A percentile compares a stretch with the other conserved stretches of the same genome.
These are phyloP conservation scores for Coemansia sp. DNA, from an alignment of 192 early-diverging fungal genomes.

Conservation along the genomic window DNA sequence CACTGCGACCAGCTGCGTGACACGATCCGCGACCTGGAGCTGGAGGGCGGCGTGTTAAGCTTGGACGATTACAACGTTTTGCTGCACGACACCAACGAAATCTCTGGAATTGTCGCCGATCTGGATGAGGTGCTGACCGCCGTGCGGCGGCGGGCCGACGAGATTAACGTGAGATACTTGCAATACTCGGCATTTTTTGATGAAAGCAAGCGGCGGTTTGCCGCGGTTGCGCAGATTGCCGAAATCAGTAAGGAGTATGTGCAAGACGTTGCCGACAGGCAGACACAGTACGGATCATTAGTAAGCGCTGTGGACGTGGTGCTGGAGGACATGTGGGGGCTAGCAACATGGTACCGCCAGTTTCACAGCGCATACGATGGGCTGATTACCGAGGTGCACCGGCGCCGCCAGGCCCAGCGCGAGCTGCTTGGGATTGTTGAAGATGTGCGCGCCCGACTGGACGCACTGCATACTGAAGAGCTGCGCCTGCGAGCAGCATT, in stretches of 20 bases:
- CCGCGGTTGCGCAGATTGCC: constrained; percentile 18
- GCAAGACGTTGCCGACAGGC: constrained; percentile 3
- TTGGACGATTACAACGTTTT: constrained; percentile 47
- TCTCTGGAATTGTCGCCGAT: constrained; percentile 39
- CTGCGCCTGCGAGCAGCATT: constrained; percentile 27
- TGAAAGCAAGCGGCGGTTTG: constrained; percentile 24
- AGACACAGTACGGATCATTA: constrained; percentile 16
- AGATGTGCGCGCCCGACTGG: constrained; percentile 40
- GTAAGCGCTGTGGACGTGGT: constrained; percentile 12
- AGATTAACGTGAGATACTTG: constrained; percentile 33
- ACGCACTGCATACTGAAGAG: constrained; percentile 32
- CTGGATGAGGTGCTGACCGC: constrained; percentile 18
- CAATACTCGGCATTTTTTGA: constrained; percentile 43
- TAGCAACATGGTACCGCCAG: constrained; percentile 47
- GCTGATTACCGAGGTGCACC: constrained; percentile 44
- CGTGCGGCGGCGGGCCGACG: constrained; percentile 36
- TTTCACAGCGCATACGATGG: constrained; percentile 48
- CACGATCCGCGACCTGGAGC: constrained; percentile 41
- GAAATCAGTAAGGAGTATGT: constrained; percentile 13
- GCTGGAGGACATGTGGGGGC: constrained; percentile 38
- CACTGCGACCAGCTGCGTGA: constrained; percentile 49
- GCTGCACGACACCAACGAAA: constrained; percentile 41
- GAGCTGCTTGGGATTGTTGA: constrained; percentile 26
- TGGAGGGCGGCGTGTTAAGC: constrained; percentile 37
- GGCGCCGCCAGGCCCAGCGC: constrained; percentile 39